Conservation (phyloP, 2,329 filamentous ascomycete genomes). For the Metarhizium rileyi region DNA sequence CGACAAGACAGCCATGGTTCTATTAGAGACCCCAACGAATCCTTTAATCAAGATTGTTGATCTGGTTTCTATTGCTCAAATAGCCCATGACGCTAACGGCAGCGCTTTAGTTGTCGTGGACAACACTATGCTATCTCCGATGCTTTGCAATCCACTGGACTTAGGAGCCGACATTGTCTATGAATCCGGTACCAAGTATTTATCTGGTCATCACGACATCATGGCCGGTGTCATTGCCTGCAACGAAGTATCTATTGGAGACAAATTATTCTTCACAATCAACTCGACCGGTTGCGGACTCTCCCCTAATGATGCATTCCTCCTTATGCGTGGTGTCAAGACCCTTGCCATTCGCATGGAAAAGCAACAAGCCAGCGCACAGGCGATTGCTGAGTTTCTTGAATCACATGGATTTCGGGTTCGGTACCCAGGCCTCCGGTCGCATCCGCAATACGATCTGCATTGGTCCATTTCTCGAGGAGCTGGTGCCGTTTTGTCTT, state of each 20-base stretch:
- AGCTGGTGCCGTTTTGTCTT: constrained; percentile 86
- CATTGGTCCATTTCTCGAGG: constrained; percentile 94
- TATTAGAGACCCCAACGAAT: constrained; percentile 94
- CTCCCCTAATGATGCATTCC: constrained; percentile 89
- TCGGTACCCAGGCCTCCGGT: constrained; percentile 86
- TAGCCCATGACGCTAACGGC: constrained; percentile 68
- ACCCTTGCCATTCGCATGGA: constrained; percentile 97
- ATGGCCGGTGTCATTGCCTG: constrained; percentile 96
- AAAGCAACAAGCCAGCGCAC: constrained; percentile 89
- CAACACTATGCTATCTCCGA: constrained; percentile 97
- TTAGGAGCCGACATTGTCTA: constrained; percentile 94
- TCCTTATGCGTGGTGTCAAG: constrained; percentile 92
- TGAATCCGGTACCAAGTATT: constrained; percentile 94
- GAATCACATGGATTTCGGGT: constrained; percentile 89
- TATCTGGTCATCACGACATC: constrained; percentile 95
- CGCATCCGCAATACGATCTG: constrained; percentile 91
- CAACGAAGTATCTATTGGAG: constrained; percentile 71
- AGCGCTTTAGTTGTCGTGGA: constrained; percentile 83
- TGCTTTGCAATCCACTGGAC: constrained; percentile 88
- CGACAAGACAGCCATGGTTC: constrained; percentile 84
- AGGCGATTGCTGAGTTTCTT: constrained; percentile 84
- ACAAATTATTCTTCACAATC: constrained; percentile 93
- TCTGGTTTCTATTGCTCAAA: constrained; percentile 66
- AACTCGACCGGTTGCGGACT: constrained; percentile 93
- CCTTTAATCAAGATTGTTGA: constrained; percentile 98